Percentiles rank a stretch among this genome's conserved stretches.
phyloP scores from a whole-genome alignment of 352 stramenopile genomes.

The Phytophthora tubulina region DNA sequence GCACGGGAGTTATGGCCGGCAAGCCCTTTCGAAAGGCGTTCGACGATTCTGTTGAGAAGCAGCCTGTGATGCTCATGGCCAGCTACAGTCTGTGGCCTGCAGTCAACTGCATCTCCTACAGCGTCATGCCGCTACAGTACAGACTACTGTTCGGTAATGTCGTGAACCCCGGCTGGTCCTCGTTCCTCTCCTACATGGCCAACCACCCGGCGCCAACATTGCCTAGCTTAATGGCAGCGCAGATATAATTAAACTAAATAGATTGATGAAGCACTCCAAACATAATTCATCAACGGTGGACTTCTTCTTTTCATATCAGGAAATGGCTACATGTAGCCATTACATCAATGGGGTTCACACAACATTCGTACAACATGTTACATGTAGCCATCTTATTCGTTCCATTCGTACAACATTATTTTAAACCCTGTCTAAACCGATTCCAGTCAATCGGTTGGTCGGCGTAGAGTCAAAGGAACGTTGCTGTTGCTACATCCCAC shows the following conservation, averaged over 20 bases:
- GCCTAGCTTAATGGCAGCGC: neutral
- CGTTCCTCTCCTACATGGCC: slow-evolving; percentile 43
- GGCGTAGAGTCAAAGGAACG: slow-evolving; percentile 9
- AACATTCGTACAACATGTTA: too few relatives aligned
- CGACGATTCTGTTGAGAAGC: slow-evolving; percentile 34
- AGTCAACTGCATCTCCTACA: slow-evolving; percentile 49
- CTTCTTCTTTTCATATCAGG: too few relatives aligned
- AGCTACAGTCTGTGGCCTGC: slow-evolving; percentile 51
- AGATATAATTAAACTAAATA: neutral
- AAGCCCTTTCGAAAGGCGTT: slow-evolving; percentile 27
- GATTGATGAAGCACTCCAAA: neutral
- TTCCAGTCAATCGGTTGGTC: slow-evolving; percentile 28
- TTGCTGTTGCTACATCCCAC: slow-evolving; percentile 4
- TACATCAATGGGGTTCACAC: too few relatives aligned
- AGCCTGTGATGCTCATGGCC: slow-evolving; percentile 34
- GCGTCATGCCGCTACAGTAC: slow-evolving; percentile 44
- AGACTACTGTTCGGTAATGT: slow-evolving; percentile 43
- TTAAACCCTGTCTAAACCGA: slow-evolving; percentile 1
- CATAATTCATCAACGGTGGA: too few relatives aligned
- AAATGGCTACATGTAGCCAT: too few relatives aligned
- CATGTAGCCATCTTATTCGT: too few relatives aligned
- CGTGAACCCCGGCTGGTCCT: slow-evolving; percentile 44
- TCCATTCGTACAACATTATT: neutral
- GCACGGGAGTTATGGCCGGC: slow-evolving; percentile 40
- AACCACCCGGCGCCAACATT: slow-evolving; percentile 23